Evolutionary conservation across 345 rosid genomes (phyloP), one percentile per base, ranked within the genome.

Genomic region (Arabidopsis arenosa): DNA sequence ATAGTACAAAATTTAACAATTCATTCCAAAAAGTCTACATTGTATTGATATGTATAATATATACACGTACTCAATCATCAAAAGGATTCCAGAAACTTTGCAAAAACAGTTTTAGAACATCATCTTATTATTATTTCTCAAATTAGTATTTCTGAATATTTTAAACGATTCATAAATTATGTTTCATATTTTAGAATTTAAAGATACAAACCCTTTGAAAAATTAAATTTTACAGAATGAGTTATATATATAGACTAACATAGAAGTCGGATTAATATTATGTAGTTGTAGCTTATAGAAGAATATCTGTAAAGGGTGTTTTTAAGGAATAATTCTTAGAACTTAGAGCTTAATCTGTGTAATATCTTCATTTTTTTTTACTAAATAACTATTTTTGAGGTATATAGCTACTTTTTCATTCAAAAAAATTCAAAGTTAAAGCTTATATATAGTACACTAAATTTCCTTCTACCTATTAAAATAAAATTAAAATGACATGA

Each of bases 21-120:
- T 61, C 44, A 9, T 49, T 51, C 10, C 13, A 62, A 49, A 58
- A 62, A 33, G 49, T 66, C 17, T 56, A 66, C 66, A 57, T 65
- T 63, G 45, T 54, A 40, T 39, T 48, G 12, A 43, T 43, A 13
- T 32, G 18, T 37, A 37, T 40, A 4, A 7, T 18, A 21, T 18
- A 21, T n/a, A 12, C 13, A 28, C 7, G 6, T 15, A 7, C 3
- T 26, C 15, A 53, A 52, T 26, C 11, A 68, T 40, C 17, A 68
- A 40, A 23, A 9, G 4, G n/a, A 67, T 36, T 35, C n/a, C 14
- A 23, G 3, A 39, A 26, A 14, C 14, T 14, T 39, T 26, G 14
- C 26, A 2, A 14, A 14, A 61, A 10, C 7, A 5, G 9, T 26
- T 37, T 28, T 40, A 28, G n/a, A 41, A n/a, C 41, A 8, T 41